Conservation (phyloP, 305 asterid species). For the Caryopteris hybrid region DNA sequence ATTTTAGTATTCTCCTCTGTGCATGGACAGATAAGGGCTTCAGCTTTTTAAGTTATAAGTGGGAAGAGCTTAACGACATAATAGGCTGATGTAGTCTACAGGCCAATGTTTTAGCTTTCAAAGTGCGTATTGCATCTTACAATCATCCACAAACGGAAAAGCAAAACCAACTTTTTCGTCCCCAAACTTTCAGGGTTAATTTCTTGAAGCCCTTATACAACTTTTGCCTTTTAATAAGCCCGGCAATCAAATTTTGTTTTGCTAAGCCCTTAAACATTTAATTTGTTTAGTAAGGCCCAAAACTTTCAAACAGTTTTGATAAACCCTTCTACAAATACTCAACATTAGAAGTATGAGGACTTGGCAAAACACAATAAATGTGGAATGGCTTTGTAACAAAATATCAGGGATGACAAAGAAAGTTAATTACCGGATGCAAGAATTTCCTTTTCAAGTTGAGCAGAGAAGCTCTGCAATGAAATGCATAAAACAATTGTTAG, state of each 20-base stretch:
- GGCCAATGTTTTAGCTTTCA: background rate
- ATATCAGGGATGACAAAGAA: conserved; percentile 4
- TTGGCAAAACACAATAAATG: background rate
- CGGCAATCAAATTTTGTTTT: background rate
- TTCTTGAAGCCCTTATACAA: background rate
- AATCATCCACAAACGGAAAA: background rate
- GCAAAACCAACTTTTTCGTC: background rate
- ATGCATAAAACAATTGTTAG: conserved; percentile 17
- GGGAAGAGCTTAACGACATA: background rate
- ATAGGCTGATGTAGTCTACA: background rate
- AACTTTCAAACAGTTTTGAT: too few relatives aligned
- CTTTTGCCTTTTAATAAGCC: background rate
- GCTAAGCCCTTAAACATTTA: background rate
- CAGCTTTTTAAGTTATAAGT: too few relatives aligned
- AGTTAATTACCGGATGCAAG: conserved; percentile 74
- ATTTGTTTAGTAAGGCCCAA: too few relatives aligned
- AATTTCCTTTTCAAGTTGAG: conserved; percentile 86
- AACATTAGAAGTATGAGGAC: background rate
- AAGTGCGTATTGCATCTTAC: background rate
- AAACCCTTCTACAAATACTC: background rate
- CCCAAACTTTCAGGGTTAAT: background rate
- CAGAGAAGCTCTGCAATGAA: conserved; percentile 71
- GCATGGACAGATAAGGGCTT: background rate
- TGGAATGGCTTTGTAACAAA: background rate
- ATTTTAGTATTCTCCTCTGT: background rate